Conservation (phyloP, 2,329 filamentous ascomycete species). For the Penicillium concentricum region DNA sequence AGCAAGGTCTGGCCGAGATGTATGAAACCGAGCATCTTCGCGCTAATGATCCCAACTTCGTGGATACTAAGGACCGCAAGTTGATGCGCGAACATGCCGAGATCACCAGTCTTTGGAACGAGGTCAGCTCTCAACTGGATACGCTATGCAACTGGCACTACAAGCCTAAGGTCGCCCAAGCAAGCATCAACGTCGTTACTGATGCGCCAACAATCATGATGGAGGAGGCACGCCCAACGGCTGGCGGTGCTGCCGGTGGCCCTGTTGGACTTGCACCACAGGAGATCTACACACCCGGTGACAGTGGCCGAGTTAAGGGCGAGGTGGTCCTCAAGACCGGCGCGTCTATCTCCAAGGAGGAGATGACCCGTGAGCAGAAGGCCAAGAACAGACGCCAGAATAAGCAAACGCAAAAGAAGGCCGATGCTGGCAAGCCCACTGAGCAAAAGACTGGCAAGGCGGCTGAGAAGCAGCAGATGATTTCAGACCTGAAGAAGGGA, state of each 20-base stretch:
- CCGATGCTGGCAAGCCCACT: conserved; percentile 49
- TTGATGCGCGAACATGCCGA: conserved; percentile 78
- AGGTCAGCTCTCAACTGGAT: conserved; percentile 77
- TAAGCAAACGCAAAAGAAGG: conserved; percentile 78
- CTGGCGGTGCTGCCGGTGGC: conserved; percentile 61
- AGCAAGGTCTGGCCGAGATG: conserved; percentile 82
- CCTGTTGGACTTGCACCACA: conserved; percentile 82
- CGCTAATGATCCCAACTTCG: conserved; percentile 72
- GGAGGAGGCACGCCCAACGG: conserved; percentile 90
- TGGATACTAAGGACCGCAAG: conserved; percentile 80
- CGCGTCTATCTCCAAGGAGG: conserved; percentile 73
- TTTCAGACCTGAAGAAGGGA: conserved; percentile 74
- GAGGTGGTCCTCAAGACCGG: conserved; percentile 79
- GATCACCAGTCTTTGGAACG: conserved; percentile 78
- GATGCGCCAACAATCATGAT: conserved; percentile 90
- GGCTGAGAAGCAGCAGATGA: conserved; percentile 53
- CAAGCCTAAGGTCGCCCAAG: conserved; percentile 79
- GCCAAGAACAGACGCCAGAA: conserved; percentile 70
- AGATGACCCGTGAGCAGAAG: conserved; percentile 88
- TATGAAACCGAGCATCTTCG: conserved; percentile 92
- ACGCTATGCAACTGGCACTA: conserved; percentile 92
- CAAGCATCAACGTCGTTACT: conserved; percentile 80
- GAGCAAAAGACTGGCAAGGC: conserved; percentile 48
- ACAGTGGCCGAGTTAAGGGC: conserved; percentile 59
- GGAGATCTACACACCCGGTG: conserved; percentile 84